Evolutionary conservation across 2,329 filamentous ascomycete genomes (phyloP), one percentile per base, ranked within the genome.

Genomic region (Fusarium pilosicola): DNA sequence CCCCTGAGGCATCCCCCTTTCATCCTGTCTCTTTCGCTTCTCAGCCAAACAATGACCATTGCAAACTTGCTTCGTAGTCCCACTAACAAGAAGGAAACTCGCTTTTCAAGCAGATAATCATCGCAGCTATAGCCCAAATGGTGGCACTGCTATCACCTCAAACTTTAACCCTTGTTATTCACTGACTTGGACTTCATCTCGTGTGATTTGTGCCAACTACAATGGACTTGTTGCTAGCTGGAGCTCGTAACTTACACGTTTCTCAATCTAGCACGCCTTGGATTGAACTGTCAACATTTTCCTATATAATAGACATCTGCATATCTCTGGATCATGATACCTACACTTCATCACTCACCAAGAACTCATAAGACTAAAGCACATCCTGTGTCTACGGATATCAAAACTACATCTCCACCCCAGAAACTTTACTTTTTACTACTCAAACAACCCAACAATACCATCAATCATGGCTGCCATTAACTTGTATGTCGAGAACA

Each of bases 71-170:
- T 44, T 18, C 22, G 14, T 36, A 54, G 26, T 26, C 34, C 32
- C 48, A 32, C 36, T 65, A 20, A 30, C 14, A n/a, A 10, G 9
- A 24, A 28, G 17, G 13, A 39, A 42, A 42, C 41, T 59, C 26
- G 24, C 18, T 70, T 70, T 70, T 70, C 66, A 70, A 52, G 36
- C 30, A 65, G 17, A 14, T 36, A 51, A 59, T 17, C 59, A 70
- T 70, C 59, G 59, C 67, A 70, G 26, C 42, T 42, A 70, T 70
- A 48, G 14, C n/a, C 24, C 10, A 26, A 18, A 36, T 15, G 7
- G 69, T 59, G 64, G 64, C 44, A 59, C 41, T 41, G 39, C n/a
- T 38, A 34, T 55, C 60, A 34, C 52, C 63, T 68, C 24, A 34
- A 52, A 38, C 42, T 34, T 42, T 41, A 9, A 57, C 30, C 39